A percentile compares a stretch with the other conserved stretches of the same genome.
phyloP scores from a whole-genome alignment of 2,329 filamentous ascomycete species.

The Microascus cirrosus region DNA sequence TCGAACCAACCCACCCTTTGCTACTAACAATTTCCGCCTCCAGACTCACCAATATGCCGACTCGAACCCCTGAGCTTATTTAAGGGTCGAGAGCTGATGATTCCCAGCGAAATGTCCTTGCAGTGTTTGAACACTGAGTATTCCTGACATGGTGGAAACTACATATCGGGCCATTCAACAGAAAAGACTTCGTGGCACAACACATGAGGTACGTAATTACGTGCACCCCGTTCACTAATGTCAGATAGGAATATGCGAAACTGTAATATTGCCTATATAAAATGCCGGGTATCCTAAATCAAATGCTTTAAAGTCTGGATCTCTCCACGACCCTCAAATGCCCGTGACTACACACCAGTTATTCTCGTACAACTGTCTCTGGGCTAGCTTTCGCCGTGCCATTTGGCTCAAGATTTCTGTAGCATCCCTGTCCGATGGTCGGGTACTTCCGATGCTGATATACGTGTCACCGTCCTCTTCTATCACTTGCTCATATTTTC shows the following conservation, averaged over 20 bases:
- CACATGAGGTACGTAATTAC: neutral
- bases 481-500: neutral
- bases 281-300: neutral
- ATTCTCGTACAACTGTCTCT: neutral
- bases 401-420: neutral
- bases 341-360: neutral
- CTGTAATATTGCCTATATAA: neutral
- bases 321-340: neutral
- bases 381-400: too few relatives aligned
- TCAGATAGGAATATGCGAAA: neutral
- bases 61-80: too few relatives aligned
- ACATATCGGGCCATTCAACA: too few relatives aligned
- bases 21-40: too few relatives aligned
- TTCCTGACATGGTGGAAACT: too few relatives aligned
- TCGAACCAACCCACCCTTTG: too few relatives aligned
- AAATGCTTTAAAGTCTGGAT: neutral
- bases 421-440: neutral
- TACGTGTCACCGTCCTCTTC: neutral
- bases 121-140: too few relatives aligned
- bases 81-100: too few relatives aligned
- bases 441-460: neutral
- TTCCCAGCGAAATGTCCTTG: too few relatives aligned
- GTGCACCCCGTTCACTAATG: neutral
- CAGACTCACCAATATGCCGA: too few relatives aligned
- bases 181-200: neutral